Evolutionary conservation across 106 monocot genomes (phyloP).

Genomic region (Iris macrosiphon): DNA sequence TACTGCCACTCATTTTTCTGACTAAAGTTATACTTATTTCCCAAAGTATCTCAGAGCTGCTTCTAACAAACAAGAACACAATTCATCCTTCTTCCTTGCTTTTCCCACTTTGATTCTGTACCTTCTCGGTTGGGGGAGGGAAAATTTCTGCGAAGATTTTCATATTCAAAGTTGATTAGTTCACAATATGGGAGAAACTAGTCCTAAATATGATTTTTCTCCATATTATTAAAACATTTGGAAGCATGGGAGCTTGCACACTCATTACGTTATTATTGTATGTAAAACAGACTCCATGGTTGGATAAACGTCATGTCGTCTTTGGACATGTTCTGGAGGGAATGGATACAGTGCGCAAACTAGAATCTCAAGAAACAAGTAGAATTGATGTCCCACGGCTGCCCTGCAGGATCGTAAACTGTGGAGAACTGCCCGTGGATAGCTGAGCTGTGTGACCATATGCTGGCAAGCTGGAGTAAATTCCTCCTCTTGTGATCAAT

Average conservation of each 20-base stretch:
- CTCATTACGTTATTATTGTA: neutral
- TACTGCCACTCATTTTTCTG: too few relatives aligned
- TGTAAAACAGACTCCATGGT: constrained; percentile 73
- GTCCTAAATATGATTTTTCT: too few relatives aligned
- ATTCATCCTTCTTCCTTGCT: neutral
- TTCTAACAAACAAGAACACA: neutral
- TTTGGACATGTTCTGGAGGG: constrained; percentile 81
- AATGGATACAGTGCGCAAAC: constrained; percentile 65
- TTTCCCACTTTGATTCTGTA: neutral
- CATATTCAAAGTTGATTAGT: too few relatives aligned
- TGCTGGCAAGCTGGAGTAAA: too few relatives aligned
- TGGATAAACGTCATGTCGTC: constrained; percentile 78
- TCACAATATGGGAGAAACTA: too few relatives aligned
- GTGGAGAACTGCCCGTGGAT: constrained; percentile 63
- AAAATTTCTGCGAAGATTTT: too few relatives aligned
- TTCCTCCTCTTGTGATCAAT: too few relatives aligned
- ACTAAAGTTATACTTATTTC: too few relatives aligned
- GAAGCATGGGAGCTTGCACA: neutral
- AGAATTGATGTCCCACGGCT: constrained; percentile 51
- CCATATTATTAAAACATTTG: too few relatives aligned
- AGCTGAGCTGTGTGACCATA: constrained; percentile 15
- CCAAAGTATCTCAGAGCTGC: neutral
- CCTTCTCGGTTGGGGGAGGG: neutral
- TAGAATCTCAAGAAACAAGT: constrained; percentile 79
- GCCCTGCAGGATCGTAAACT: constrained; percentile 73